Percentiles rank a stretch among this genome's conserved stretches.
These are phyloP conservation scores for Protomyces inouyei DNA, from an alignment of 1,139 yeast genomes.

Conservation along the genomic window DNA sequence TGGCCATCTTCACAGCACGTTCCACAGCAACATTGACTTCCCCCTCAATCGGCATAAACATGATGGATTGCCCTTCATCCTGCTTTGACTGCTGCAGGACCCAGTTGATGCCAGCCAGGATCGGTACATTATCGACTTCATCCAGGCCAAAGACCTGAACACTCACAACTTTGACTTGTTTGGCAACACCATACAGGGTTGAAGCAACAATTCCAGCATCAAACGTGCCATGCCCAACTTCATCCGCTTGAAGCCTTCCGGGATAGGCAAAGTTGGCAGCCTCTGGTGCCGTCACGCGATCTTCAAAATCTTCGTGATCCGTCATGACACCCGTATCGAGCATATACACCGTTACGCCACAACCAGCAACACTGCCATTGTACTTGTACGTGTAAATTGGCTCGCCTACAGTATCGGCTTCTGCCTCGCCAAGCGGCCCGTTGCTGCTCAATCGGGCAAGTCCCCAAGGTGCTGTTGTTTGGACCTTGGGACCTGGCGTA, in stretches of 20 bases:
- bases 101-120: neutral
- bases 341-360: neutral
- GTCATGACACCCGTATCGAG: neutral
- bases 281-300: neutral
- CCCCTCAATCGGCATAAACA: neutral
- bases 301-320: neutral
- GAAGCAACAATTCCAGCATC: neutral
- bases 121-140: neutral
- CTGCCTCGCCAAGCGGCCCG: neutral
- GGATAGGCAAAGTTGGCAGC: neutral
- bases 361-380: neutral
- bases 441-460: neutral
- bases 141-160: neutral
- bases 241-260: neutral
- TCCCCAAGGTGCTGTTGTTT: neutral
- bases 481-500: neutral
- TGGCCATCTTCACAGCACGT: neutral
- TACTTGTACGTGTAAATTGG: neutral
- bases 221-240: neutral
- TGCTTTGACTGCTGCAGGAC: neutral
- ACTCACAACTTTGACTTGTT: neutral
- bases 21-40: neutral
- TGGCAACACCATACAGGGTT: neutral
- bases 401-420: neutral
- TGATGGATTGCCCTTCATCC: neutral